phyloP scores from a whole-genome alignment of 108 stramenopile genomes.

The Seminavis robusta region DNA sequence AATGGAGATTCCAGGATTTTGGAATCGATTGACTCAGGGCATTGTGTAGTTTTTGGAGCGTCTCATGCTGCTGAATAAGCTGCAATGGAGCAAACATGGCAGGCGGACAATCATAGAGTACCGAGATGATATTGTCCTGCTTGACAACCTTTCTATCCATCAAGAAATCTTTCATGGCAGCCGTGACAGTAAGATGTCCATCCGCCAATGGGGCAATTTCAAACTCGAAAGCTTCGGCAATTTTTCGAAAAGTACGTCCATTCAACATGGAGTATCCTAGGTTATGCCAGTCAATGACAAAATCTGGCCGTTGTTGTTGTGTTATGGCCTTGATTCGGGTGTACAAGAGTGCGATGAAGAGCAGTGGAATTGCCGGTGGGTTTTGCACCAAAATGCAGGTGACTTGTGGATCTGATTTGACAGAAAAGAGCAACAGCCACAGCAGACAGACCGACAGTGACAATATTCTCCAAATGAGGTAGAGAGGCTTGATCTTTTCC shows the following conservation, averaged over 20 bases:
- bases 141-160: constrained; percentile 61
- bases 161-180: constrained; percentile 85
- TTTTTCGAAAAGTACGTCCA: constrained; percentile 18
- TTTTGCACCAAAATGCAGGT: constrained; percentile 93
- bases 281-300: constrained; percentile 98
- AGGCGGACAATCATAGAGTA: constrained; percentile 92
- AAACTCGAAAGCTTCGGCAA: constrained; percentile 67
- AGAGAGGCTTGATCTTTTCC: constrained; percentile 47
- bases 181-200: constrained; percentile 90
- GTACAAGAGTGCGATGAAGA: constrained; percentile 63
- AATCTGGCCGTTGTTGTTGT: constrained; percentile 41
- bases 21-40: constrained; percentile 24
- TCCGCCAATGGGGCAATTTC: constrained; percentile 72
- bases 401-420: constrained; percentile 25
- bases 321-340: constrained; percentile 20
- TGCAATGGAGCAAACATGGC: constrained; percentile 68
- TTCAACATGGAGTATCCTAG: constrained; percentile 93
- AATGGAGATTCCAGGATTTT: constrained; percentile 13
- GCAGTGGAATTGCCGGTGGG: constrained; percentile 92
- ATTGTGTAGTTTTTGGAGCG: constrained; percentile 47
- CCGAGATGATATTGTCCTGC: constrained; percentile 27
- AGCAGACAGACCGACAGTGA: constrained; percentile 47
- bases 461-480: constrained; percentile 51
- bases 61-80: constrained; percentile 66
- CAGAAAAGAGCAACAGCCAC: constrained; percentile 45